These are phyloP conservation scores for Quercus tomentella DNA, from an alignment of 331 rosid genomes.

Conservation along the genomic window DNA sequence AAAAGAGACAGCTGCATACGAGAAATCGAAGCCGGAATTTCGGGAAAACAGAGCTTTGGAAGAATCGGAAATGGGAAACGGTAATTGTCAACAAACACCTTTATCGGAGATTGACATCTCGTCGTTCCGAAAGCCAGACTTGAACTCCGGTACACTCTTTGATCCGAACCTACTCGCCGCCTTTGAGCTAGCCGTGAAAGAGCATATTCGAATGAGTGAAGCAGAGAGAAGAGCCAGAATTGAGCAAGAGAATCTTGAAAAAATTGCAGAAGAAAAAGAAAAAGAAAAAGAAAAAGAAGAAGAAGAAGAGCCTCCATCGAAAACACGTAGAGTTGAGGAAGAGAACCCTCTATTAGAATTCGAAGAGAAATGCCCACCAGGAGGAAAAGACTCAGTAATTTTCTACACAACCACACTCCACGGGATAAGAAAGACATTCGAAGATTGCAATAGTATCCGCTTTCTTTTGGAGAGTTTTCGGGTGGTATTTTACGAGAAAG, in stretches of 20 bases:
- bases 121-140: constrained; percentile 67
- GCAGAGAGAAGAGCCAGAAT: constrained; percentile 34
- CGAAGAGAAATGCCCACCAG: constrained; percentile 70
- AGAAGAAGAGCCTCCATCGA: constrained; percentile 2
- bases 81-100: constrained; percentile 14
- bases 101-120: constrained; percentile 37
- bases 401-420: constrained; percentile 76
- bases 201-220: constrained; percentile 36
- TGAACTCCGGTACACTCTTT: constrained; percentile 72
- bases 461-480: constrained; percentile 73
- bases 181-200: constrained; percentile 55
- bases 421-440: constrained; percentile 85
- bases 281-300: constrained; percentile 24
- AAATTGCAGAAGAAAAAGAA: constrained; percentile 18
- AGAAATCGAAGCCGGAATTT: constrained; percentile 16
- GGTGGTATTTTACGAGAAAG: constrained; percentile 62
- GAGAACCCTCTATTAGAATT: constrained; percentile 37
- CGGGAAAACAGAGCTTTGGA: constrained; percentile 21
- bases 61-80: constrained; percentile 10
- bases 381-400: constrained; percentile 52
- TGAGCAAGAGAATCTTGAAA: neutral
- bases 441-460: constrained; percentile 68
- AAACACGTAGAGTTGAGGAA: constrained; percentile 21
- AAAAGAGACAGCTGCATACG: neutral
- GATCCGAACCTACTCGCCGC: constrained; percentile 73